Base-by-base conservation (phyloP, 2,329 filamentous ascomycete species). In the Pseudogymnoascus sp. region DNA sequence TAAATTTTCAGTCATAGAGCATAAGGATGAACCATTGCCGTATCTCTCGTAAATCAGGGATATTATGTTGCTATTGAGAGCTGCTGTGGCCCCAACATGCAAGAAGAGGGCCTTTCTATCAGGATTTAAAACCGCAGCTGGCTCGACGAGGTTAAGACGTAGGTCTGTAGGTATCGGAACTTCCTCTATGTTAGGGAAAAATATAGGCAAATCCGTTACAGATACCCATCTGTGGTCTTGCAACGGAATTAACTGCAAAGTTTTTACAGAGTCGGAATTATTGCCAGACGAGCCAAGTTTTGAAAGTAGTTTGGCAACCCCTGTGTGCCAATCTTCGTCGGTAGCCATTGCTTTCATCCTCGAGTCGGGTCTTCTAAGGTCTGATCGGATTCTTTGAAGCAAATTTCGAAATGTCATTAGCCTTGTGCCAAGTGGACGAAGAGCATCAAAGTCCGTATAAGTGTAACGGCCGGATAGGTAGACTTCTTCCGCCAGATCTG, bases 161-260 rank as follows among this genome's bases (percentile, higher is more conserved):
- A 68, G 65, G 64, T 68, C 62, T 10, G n/a, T 62, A 19, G 66
- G 66, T 42, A 68, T 64, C 5, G 38, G 56, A 59, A 66, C 61
- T 9, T 44, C 62, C 26, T 62, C 60, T 29, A 50, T 64, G 15
- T 42, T 40, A 56, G 66, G 65, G 21, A 66, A 63, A 60, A 61
- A 67, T 37, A 67, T 44, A 33, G 62, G 53, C 7, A 61, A 59
- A 4, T 64, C 33, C 5, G 23, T 61, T 13, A 60, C 60, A 59
- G 64, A 26, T 40, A 59, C 63, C 65, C 63, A 67, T 29, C 61
- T 26, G 11, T 61, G 42, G 56, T 62, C 50, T 64, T 64, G 42
- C 42, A 50, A 50, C n/a, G 42, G 42, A 21, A 50, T 50, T 7
- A 50, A 26, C 23, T 7, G 19, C 23, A 50, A 2, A 50, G 42